These are phyloP conservation scores for Amauroascus niger DNA, from an alignment of 2,329 filamentous ascomycete genomes.

Conservation along the genomic window DNA sequence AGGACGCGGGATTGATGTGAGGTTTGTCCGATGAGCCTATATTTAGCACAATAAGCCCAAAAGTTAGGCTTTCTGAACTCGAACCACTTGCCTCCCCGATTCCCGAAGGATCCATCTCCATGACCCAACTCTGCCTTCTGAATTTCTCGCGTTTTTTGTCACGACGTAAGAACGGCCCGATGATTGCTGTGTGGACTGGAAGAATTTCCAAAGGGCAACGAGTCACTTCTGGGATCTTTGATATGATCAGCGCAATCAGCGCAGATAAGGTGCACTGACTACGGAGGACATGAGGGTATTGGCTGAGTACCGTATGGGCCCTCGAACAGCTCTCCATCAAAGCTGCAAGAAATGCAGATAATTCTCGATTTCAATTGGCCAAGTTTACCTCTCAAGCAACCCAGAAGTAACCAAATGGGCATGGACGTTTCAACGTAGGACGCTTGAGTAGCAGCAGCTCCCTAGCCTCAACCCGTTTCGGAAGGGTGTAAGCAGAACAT, in stretches of 20 bases:
- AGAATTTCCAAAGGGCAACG: neutral
- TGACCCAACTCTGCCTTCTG: neutral
- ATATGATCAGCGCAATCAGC: neutral
- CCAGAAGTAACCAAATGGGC: neutral
- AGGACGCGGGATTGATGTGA: neutral
- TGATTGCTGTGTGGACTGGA: neutral
- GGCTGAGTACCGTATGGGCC: neutral
- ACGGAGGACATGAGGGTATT: too few species aligned
- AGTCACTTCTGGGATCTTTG: neutral
- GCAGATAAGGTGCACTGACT: too few species aligned
- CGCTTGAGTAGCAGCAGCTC: neutral
- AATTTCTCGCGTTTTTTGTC: neutral
- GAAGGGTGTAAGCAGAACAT: neutral
- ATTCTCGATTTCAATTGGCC: neutral
- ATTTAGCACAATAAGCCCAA: conserved; percentile 8
- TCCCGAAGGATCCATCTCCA: neutral
- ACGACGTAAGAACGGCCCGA: neutral
- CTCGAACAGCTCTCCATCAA: neutral
- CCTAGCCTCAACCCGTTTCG: neutral
- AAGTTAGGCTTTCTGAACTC: neutral
- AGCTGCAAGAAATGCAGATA: neutral
- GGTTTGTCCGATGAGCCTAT: neutral
- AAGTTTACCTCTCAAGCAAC: neutral
- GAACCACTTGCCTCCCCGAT: conserved; percentile 1
- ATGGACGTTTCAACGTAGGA: conserved; percentile 4